Conservation (phyloP, 2,329 filamentous ascomycete genomes). For the Hypoxylon sp. region DNA sequence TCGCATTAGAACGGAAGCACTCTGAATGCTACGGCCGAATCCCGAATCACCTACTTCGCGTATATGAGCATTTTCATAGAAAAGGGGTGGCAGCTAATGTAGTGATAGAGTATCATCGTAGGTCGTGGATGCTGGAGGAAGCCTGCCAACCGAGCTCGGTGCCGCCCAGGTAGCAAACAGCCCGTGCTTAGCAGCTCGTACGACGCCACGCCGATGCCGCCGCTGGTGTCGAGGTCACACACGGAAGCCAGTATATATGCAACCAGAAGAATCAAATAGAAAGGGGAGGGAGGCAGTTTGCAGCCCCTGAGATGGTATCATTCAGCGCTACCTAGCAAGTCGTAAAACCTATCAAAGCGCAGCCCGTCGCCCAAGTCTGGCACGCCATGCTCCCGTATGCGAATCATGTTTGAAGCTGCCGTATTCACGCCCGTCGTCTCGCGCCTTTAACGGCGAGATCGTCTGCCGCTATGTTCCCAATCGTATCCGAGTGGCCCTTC, state of each 20-base stretch:
- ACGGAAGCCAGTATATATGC: slow-evolving; percentile 7
- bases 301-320: slow-evolving; percentile 24
- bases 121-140: background rate
- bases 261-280: background rate
- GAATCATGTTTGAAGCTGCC: background rate
- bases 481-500: slow-evolving; percentile 79
- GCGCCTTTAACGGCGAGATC: slow-evolving; percentile 75
- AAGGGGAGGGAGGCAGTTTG: slow-evolving; percentile 5
- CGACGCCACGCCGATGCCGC: background rate
- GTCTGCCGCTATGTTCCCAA: slow-evolving; percentile 85
- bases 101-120: slow-evolving; percentile 10
- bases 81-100: background rate
- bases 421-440: slow-evolving; percentile 16
- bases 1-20: background rate
- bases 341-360: slow-evolving; percentile 17
- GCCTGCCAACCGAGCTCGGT: background rate
- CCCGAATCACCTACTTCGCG: background rate
- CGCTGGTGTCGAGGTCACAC: slow-evolving; percentile 3
- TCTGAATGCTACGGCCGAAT: background rate
- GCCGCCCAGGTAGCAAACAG: background rate
- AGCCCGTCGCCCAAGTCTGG: slow-evolving; percentile 5
- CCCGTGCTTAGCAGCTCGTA: no score
- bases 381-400: background rate
- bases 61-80: background rate
- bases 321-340: slow-evolving; percentile 13